Conservation (phyloP, 139 green algal species). For the Chlorella vulgaris region DNA sequence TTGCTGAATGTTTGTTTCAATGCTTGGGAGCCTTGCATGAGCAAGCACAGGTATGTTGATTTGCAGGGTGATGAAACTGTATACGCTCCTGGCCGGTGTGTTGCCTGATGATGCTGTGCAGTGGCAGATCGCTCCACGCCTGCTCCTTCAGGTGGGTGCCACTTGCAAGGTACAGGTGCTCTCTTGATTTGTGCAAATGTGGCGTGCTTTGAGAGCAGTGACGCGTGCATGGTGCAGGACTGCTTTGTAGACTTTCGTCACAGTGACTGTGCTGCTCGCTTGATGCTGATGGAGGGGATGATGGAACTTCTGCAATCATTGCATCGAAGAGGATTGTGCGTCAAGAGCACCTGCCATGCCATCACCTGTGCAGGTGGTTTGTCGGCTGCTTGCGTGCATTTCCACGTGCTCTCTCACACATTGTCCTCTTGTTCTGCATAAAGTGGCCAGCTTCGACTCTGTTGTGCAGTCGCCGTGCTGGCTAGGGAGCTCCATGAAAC, state of each 20-base stretch:
- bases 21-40: not conserved
- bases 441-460: not conserved
- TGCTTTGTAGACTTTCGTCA: conserved; percentile 9
- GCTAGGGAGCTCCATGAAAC: not conserved
- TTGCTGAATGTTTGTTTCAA: not conserved
- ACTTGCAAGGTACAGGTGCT: not conserved
- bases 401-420: not conserved
- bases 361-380: not conserved
- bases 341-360: not conserved
- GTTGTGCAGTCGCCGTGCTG: conserved; percentile 1
- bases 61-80: conserved; percentile 14
- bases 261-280: not conserved
- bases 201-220: not conserved
- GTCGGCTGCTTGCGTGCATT: not conserved
- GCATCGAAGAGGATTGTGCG: not conserved
- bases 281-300: not conserved
- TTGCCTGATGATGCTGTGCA: not conserved
- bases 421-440: not conserved
- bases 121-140: not conserved
- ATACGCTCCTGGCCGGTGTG: not conserved
- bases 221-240: conserved; percentile 8
- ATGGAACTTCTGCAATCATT: not conserved
- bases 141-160: not conserved
- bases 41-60: not conserved
- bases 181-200: not conserved